These are phyloP conservation scores for Neltuma alba DNA, from an alignment of 306 rosid genomes.

Conservation along the genomic window DNA sequence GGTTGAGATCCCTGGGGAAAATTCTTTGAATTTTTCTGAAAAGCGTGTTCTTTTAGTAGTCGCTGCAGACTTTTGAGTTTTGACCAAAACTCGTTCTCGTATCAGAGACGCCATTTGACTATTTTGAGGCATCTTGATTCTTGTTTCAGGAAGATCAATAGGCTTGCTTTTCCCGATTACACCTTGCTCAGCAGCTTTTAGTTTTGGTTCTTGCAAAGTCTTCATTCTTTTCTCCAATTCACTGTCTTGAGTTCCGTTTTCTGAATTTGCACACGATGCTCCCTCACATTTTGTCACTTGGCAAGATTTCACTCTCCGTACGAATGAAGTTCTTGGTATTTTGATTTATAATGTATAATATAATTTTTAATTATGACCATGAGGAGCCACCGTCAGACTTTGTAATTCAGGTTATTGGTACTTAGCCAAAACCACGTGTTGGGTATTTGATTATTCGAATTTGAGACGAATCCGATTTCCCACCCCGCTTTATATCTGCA, in stretches of 20 bases:
- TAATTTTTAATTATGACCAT: no score
- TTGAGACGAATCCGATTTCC: no score
- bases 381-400: no score
- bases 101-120: slow-evolving; percentile 54
- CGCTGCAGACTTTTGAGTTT: slow-evolving; percentile 46
- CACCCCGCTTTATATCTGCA: no score
- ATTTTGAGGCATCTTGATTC: slow-evolving; percentile 42
- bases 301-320: slow-evolving; percentile 43
- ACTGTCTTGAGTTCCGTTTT: slow-evolving; percentile 40
- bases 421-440: no score
- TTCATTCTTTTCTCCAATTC: slow-evolving; percentile 45
- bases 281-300: slow-evolving; percentile 33
- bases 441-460: no score
- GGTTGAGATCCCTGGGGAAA: slow-evolving; percentile 36
- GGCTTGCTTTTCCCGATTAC: slow-evolving; percentile 46
- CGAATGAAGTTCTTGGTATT: no score
- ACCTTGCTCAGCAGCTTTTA: slow-evolving; percentile 39
- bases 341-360: no score
- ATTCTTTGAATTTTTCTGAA: slow-evolving; percentile 45
- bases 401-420: no score
- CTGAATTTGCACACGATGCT: slow-evolving; percentile 36
- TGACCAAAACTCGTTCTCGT: slow-evolving; percentile 38
- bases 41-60: slow-evolving; percentile 45
- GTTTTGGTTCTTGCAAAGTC: slow-evolving; percentile 38
- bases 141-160: slow-evolving; percentile 53